These are phyloP conservation scores for Malus hybrid DNA, from an alignment of 331 rosid genomes.

Conservation along the genomic window DNA sequence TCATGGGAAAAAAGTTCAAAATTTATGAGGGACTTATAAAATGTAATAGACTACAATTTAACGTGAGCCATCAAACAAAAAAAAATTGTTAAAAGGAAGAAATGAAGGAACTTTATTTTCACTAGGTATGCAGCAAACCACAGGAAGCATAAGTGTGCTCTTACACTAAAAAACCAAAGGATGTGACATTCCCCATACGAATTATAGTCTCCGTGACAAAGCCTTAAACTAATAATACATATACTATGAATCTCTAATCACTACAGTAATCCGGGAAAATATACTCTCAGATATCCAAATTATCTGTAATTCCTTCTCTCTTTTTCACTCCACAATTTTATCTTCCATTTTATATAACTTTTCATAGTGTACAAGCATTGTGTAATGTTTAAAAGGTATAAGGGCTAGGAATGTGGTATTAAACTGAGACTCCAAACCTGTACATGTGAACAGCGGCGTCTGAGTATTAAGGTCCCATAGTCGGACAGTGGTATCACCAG, in stretches of 20 bases:
- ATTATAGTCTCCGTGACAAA: not conserved
- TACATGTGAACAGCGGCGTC: slow-evolving; percentile 79
- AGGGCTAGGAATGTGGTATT: slow-evolving; percentile 4
- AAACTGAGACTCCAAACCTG: slow-evolving; percentile 51
- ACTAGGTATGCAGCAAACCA: not conserved
- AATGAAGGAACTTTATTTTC: not conserved
- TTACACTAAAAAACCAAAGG: not conserved
- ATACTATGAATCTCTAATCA: not conserved
- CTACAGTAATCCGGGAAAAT: not conserved
- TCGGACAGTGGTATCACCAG: slow-evolving; percentile 90
- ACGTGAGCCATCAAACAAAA: not conserved
- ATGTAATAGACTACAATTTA: not conserved
- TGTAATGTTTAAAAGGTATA: not conserved
- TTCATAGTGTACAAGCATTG: not conserved
- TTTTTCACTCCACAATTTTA: not conserved
- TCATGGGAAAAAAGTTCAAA: not conserved
- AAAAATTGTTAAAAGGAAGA: not conserved
- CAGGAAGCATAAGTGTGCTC: not conserved
- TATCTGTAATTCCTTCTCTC: not conserved
- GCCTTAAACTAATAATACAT: not conserved
- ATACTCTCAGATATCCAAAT: not conserved
- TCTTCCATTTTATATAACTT: not conserved
- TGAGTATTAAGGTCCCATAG: slow-evolving; percentile 92
- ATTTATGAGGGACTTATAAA: not conserved
- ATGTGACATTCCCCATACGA: not conserved